A percentile compares a stretch with the other conserved stretches of the same genome.
Evolutionary conservation across 2,329 filamentous ascomycete genomes (phyloP).

Genomic region (Pseudogymnoascus sp.): DNA sequence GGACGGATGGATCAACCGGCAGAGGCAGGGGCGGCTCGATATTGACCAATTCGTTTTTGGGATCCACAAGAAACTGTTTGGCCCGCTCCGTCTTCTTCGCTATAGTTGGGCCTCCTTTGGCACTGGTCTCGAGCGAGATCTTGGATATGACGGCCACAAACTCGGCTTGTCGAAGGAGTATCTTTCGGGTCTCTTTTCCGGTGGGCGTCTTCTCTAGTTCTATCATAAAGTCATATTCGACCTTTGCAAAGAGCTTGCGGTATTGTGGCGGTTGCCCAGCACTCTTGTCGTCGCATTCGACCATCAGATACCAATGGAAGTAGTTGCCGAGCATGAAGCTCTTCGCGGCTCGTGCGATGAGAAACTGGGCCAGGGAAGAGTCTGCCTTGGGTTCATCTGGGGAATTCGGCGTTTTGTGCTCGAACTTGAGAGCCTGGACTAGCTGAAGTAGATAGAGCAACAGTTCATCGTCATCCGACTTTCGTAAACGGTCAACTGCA

Average conservation of each 20-base stretch:
- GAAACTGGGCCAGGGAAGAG: slow-evolving; percentile 80
- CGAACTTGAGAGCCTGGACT: slow-evolving; percentile 92
- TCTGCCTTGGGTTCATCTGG: slow-evolving; percentile 59
- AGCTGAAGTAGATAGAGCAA: slow-evolving; percentile 87
- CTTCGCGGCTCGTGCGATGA: slow-evolving; percentile 78
- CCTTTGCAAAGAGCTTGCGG: slow-evolving; percentile 80
- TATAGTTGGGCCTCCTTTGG: slow-evolving; percentile 48
- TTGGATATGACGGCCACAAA: slow-evolving; percentile 80
- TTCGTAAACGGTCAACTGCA: slow-evolving; percentile 83
- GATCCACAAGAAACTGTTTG: slow-evolving; percentile 77
- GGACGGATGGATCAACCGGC: slow-evolving; percentile 77
- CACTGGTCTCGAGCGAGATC: slow-evolving; percentile 82
- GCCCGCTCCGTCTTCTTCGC: slow-evolving; percentile 74
- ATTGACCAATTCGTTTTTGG: slow-evolving; percentile 76
- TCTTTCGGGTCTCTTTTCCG: slow-evolving; percentile 67
- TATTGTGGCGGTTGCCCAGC: slow-evolving; percentile 67
- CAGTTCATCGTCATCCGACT: slow-evolving; percentile 87
- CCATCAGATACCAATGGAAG: slow-evolving; percentile 97
- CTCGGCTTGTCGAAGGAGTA: slow-evolving; percentile 78
- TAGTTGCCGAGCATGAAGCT: slow-evolving; percentile 92
- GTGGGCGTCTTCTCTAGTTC: slow-evolving; percentile 67
- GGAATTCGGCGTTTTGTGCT: slow-evolving; percentile 60
- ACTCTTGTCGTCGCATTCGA: slow-evolving; percentile 75
- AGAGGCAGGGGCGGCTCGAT: slow-evolving; percentile 84
- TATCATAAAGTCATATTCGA: slow-evolving; percentile 93